Percentiles rank a stretch among this genome's conserved stretches.
These are phyloP conservation scores for Acacia crassicarpa DNA, from an alignment of 306 rosid species.

Conservation along the genomic window DNA sequence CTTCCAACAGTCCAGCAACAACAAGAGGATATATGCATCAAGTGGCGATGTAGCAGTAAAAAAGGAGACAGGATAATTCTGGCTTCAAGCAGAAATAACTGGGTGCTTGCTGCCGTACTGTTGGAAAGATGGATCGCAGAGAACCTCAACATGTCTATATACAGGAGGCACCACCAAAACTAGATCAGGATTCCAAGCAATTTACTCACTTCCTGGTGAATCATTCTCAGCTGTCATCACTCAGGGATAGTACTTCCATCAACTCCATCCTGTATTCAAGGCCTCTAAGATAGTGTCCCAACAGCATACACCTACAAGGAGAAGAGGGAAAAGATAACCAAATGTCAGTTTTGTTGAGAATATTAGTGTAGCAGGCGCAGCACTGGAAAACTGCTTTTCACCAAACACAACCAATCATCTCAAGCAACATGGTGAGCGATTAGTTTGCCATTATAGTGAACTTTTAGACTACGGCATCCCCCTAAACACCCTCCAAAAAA, in stretches of 20 bases:
- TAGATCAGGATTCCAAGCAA: slow-evolving; percentile 41
- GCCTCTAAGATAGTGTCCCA: slow-evolving; percentile 91
- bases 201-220: slow-evolving; percentile 38
- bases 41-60: slow-evolving; percentile 2
- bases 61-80: not conserved
- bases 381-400: not conserved
- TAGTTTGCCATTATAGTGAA: not conserved
- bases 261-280: slow-evolving; percentile 88
- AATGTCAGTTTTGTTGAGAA: slow-evolving; percentile 27
- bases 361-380: slow-evolving; percentile 18
- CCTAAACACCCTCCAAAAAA: too few species aligned
- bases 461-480: not conserved
- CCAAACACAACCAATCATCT: slow-evolving; percentile 16
- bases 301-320: slow-evolving; percentile 75
- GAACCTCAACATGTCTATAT: slow-evolving; percentile 29
- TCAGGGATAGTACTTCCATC: slow-evolving; percentile 62
- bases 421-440: not conserved
- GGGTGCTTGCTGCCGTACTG: slow-evolving; percentile 13
- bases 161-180: slow-evolving; percentile 38
- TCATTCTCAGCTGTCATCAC: slow-evolving; percentile 48
- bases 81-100: slow-evolving; percentile 19
- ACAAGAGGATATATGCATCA: slow-evolving; percentile 14
- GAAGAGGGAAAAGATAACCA: not conserved
- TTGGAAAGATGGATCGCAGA: slow-evolving; percentile 19
- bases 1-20: slow-evolving; percentile 17